These are phyloP conservation scores for Dictyostelium capitatum DNA, from an alignment of 78 protist genomes.

Conservation along the genomic window DNA sequence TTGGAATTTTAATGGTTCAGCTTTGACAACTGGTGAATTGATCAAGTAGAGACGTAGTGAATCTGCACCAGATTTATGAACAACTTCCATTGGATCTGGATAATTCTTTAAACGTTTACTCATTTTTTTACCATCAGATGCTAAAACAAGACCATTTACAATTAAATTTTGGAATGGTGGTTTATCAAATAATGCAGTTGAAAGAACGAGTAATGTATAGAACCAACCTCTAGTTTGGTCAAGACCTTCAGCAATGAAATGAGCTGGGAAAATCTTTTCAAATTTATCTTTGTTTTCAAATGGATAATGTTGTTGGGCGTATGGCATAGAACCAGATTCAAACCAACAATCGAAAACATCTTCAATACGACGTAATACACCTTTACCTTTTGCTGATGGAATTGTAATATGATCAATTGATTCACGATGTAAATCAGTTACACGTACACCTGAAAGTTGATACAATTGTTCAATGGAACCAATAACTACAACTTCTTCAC, in stretches of 20 bases:
- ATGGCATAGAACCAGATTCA: slow-evolving; percentile 99
- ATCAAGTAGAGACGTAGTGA: slow-evolving; percentile 99
- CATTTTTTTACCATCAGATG: slow-evolving; percentile 97
- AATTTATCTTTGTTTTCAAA: slow-evolving; percentile 98
- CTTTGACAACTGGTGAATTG: slow-evolving; percentile 99
- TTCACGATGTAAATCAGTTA: slow-evolving; percentile 91
- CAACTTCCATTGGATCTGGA: slow-evolving; percentile 95
- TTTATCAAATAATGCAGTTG: slow-evolving; percentile 97
- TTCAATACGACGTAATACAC: slow-evolving; percentile 88
- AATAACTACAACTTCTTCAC: slow-evolving; percentile 92
- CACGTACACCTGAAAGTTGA: slow-evolving; percentile 89
- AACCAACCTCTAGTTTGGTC: slow-evolving; percentile 99
- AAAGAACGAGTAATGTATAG: slow-evolving; percentile 99
- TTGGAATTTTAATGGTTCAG: slow-evolving; percentile 96
- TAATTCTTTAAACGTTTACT: slow-evolving; percentile 98
- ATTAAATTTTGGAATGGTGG: slow-evolving; percentile 99
- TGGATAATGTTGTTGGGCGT: slow-evolving; percentile 99
- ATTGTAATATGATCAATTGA: slow-evolving; percentile 96
- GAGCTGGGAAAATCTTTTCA: slow-evolving; percentile 99
- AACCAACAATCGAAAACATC: slow-evolving; percentile 99
- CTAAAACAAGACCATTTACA: slow-evolving; percentile 99
- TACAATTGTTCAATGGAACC: slow-evolving; percentile 95
- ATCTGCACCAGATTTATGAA: slow-evolving; percentile 98
- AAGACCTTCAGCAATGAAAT: slow-evolving; percentile 99
- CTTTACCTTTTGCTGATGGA: slow-evolving; percentile 94